Evolutionary conservation across 2,329 filamentous ascomycete species (phyloP).

Genomic region (Pleoardoris graminearum): DNA sequence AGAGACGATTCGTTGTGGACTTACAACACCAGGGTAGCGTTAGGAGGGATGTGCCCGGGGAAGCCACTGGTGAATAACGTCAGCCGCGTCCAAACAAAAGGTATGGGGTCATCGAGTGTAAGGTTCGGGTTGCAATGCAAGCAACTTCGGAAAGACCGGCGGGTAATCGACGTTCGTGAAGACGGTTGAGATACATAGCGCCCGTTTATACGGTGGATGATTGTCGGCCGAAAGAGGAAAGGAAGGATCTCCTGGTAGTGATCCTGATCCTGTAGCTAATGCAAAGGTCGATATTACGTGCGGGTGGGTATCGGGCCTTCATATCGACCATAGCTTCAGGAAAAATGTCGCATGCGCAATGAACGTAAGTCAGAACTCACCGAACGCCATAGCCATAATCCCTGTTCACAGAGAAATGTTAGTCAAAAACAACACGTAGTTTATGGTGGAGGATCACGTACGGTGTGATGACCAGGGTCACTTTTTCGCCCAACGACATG

Average conservation of each 20-base stretch:
- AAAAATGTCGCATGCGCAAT: constrained; percentile 7
- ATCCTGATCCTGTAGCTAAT: not conserved
- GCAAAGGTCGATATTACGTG: constrained; percentile 8
- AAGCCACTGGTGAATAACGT: constrained; percentile 64
- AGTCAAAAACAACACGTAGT: constrained; percentile 18
- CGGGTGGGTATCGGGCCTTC: not conserved
- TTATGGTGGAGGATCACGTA: constrained; percentile 49
- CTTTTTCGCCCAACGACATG: constrained; percentile 92
- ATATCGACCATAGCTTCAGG: constrained; percentile 4
- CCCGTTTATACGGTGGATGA: constrained; percentile 2
- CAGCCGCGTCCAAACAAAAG: constrained; percentile 20
- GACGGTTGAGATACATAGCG: constrained; percentile 13
- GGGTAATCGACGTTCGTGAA: constrained; percentile 6
- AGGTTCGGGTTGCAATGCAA: not conserved
- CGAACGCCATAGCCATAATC: constrained; percentile 44
- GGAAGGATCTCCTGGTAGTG: too few species aligned
- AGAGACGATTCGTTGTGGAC: constrained; percentile 43
- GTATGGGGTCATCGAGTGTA: constrained; percentile 13
- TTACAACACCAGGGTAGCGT: constrained; percentile 82
- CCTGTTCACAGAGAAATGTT: constrained; percentile 30
- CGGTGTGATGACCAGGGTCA: constrained; percentile 79
- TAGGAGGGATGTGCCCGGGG: constrained; percentile 73
- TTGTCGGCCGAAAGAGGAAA: constrained; percentile 6
- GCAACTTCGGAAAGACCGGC: not conserved
- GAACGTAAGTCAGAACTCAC: constrained; percentile 31